A percentile compares a stretch with the other conserved stretches of the same genome.
phyloP scores from a whole-genome alignment of 108 stramenopile genomes.

The Epipyxis sp. region DNA sequence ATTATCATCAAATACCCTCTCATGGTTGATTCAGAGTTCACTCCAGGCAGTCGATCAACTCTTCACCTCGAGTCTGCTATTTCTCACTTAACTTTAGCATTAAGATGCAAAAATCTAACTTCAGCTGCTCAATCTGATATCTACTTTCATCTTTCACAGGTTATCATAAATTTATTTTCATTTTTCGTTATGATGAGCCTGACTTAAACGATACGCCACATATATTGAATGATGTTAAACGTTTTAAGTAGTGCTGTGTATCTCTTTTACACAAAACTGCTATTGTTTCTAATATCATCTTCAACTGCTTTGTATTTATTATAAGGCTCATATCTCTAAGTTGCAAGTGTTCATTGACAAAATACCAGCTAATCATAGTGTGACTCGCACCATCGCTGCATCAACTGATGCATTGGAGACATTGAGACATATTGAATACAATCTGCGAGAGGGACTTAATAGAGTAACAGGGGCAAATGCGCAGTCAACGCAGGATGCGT shows the following conservation, averaged over 20 bases:
- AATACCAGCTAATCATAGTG: not conserved
- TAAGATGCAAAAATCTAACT: not conserved
- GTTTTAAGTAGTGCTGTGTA: no score
- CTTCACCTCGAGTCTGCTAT: not conserved
- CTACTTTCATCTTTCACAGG: conserved; percentile 1
- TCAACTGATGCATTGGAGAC: not conserved
- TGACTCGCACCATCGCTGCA: not conserved
- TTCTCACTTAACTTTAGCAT: not conserved
- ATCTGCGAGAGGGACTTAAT: not conserved
- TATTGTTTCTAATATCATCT: no score
- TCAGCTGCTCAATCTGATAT: not conserved
- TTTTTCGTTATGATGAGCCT: no score
- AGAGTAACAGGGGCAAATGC: not conserved
- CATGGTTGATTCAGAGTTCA: not conserved
- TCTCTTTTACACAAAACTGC: no score
- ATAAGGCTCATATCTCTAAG: not conserved
- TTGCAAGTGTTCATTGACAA: not conserved
- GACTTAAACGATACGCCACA: no score
- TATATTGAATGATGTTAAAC: no score
- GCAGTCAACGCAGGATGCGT: not conserved
- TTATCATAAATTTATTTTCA: no score
- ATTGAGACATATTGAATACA: not conserved
- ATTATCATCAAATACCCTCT: not conserved
- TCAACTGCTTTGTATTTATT: no score
- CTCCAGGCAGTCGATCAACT: not conserved